Conservation (phyloP, 2,329 filamentous ascomycete species). For the Aureobasidium sp. region DNA sequence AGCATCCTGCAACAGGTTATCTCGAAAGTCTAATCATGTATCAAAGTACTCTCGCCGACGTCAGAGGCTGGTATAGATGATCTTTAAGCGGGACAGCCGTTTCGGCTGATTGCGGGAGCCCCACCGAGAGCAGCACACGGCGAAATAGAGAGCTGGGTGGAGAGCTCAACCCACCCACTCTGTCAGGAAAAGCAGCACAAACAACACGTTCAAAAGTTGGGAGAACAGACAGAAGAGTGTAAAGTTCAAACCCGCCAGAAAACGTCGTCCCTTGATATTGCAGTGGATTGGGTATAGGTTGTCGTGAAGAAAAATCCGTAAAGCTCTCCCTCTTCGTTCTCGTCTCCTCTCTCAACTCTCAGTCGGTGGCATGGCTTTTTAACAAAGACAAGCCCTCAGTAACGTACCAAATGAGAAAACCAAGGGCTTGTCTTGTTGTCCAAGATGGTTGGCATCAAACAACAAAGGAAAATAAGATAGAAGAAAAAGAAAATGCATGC, state of each 20-base stretch:
- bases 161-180: not conserved
- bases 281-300: constrained; percentile 6
- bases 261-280: constrained; percentile 10
- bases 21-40: not conserved
- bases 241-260: not conserved
- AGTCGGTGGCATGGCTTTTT: constrained; percentile 9
- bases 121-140: not conserved
- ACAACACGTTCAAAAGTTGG: not conserved
- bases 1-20: not conserved
- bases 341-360: constrained; percentile 7
- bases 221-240: not conserved
- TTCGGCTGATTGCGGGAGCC: constrained; percentile 1
- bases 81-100: not conserved
- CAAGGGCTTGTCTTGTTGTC: constrained; percentile 3
- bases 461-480: constrained; percentile 14
- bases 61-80: constrained; percentile 8
- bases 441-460: constrained; percentile 4
- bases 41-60: not conserved
- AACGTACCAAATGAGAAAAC: not conserved
- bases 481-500: constrained; percentile 2
- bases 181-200: not conserved
- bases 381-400: not conserved
- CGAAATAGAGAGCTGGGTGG: not conserved
- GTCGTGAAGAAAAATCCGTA: constrained; percentile 16
- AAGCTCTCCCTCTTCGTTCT: constrained; percentile 6